Conservation (phyloP, 2,329 filamentous ascomycete species). For the Phaeosphaeria sp. region DNA sequence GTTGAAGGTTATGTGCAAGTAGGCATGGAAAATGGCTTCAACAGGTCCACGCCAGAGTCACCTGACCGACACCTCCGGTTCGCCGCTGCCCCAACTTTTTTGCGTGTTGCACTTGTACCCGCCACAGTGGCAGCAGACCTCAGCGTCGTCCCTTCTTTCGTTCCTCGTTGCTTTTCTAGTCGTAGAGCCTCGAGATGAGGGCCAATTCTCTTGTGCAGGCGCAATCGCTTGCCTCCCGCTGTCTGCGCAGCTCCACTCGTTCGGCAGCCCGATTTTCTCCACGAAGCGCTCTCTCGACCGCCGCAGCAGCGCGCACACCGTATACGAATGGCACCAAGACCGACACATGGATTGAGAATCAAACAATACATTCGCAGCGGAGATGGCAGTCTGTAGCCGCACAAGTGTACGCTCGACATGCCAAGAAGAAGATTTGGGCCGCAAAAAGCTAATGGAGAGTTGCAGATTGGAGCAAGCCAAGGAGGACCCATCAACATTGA, state of each 20-base stretch:
- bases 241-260: constrained; percentile 37
- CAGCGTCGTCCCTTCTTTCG: constrained; percentile 35
- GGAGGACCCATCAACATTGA: constrained; percentile 62
- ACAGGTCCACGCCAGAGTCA: constrained; percentile 11
- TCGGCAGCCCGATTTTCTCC: constrained; percentile 29
- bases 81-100: constrained; percentile 38
- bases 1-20: not conserved
- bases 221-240: constrained; percentile 39
- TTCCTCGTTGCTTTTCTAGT: constrained; percentile 17
- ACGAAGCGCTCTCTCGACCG: constrained; percentile 44
- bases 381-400: constrained; percentile 48
- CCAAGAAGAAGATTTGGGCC: not conserved
- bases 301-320: constrained; percentile 33
- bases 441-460: constrained; percentile 27
- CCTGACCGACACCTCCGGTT: constrained; percentile 33
- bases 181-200: constrained; percentile 37
- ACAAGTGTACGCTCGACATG: constrained; percentile 43
- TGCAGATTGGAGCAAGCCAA: constrained; percentile 60
- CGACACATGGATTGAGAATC: constrained; percentile 35
- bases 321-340: constrained; percentile 38
- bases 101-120: constrained; percentile 19
- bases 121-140: constrained; percentile 28
- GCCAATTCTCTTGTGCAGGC: constrained; percentile 41
- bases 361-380: constrained; percentile 30
- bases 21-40: not conserved